Evolutionary conservation across 306 rosid genomes (phyloP).

Genomic region (Citrullus colocynthis): DNA sequence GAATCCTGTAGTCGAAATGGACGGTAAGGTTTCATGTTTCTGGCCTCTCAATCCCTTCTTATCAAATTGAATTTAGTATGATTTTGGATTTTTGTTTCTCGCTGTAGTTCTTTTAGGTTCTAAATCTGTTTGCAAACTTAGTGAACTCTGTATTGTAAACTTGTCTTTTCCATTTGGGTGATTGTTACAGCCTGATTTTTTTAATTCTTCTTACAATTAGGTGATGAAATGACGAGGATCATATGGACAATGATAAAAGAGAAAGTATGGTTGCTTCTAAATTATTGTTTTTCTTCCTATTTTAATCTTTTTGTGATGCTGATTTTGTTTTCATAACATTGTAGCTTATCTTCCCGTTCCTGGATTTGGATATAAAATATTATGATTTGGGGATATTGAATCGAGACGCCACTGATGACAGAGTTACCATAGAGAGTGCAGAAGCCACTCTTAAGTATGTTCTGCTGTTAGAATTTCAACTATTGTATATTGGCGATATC

Average conservation of each 20-base stretch:
- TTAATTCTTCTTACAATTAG: slow-evolving; percentile 16
- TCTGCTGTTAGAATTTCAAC: background rate
- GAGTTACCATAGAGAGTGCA: slow-evolving; percentile 82
- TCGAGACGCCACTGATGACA: slow-evolving; percentile 81
- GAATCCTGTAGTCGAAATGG: slow-evolving; percentile 95
- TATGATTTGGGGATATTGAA: slow-evolving; percentile 77
- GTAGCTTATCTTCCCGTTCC: slow-evolving; percentile 84
- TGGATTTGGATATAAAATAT: slow-evolving; percentile 86
- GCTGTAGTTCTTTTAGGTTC: too few species aligned
- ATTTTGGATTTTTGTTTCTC: background rate
- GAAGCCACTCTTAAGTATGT: slow-evolving; percentile 86
- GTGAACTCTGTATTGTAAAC: background rate
- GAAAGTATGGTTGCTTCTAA: slow-evolving; percentile 30
- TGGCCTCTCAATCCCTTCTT: background rate
- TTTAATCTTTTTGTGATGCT: background rate
- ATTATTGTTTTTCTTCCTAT: background rate
- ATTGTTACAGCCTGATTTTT: background rate
- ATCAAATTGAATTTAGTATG: background rate
- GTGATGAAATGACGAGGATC: slow-evolving; percentile 94
- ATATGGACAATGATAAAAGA: slow-evolving; percentile 81
- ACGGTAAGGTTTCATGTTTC: slow-evolving; percentile 35
- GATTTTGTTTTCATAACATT: slow-evolving; percentile 7
- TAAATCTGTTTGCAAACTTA: background rate
- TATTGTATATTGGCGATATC: background rate
- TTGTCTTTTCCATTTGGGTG: background rate